Evolutionary conservation across 495 filamentous ascomycete genomes (phyloP).

Genomic region (Penicillium steckii): DNA sequence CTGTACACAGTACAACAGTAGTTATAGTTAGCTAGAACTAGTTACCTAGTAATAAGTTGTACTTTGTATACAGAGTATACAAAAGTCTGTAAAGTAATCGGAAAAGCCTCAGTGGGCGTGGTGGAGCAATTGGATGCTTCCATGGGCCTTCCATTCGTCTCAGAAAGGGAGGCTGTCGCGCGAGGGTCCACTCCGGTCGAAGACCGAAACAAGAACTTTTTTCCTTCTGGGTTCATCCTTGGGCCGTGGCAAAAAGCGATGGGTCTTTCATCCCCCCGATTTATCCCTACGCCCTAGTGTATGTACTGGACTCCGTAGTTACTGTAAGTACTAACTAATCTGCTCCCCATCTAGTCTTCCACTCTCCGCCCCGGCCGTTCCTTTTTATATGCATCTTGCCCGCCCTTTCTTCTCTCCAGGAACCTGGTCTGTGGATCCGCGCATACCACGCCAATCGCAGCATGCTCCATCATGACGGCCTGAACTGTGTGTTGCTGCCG

Average conservation of each 20-base stretch:
- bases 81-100: constrained; percentile 1
- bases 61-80: not conserved
- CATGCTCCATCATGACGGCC: constrained; percentile 40
- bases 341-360: no score
- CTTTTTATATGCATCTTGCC: constrained; percentile 7
- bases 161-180: constrained; percentile 16
- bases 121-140: constrained; percentile 17
- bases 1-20: no score
- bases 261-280: not conserved
- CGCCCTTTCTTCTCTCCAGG: constrained; percentile 11
- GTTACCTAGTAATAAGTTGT: no score
- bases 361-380: not conserved
- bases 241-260: constrained; percentile 21
- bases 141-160: constrained; percentile 23
- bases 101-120: constrained; percentile 16
- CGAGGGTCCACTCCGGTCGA: constrained; percentile 2
- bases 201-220: constrained; percentile 20
- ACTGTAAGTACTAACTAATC: no score
- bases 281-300: not conserved
- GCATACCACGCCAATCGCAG: constrained; percentile 27
- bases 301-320: no score
- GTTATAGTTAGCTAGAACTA: no score
- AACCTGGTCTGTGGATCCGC: constrained; percentile 26
- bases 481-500: constrained; percentile 20
- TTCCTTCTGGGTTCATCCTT: constrained; percentile 15